Conservation (phyloP, 352 stramenopile species). For the Phytophthora cactorum region DNA sequence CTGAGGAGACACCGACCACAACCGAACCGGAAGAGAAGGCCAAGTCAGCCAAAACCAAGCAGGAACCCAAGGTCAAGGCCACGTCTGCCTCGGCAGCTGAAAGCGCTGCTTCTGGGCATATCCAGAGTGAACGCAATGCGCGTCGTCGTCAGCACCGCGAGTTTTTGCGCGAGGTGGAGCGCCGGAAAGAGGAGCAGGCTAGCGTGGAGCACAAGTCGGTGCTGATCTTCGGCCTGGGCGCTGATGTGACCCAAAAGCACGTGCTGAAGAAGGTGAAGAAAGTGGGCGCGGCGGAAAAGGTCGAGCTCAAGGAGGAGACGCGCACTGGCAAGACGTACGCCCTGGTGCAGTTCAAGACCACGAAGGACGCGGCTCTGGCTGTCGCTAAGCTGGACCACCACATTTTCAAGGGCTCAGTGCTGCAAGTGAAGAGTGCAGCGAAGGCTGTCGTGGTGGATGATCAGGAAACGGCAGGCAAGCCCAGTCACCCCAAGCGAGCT, state of each 20-base stretch:
- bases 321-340: slow-evolving; percentile 68
- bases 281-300: slow-evolving; percentile 54
- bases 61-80: slow-evolving; percentile 38
- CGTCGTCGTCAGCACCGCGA: slow-evolving; percentile 79
- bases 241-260: slow-evolving; percentile 79
- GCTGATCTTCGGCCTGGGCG: slow-evolving; percentile 73
- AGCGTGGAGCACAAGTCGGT: slow-evolving; percentile 70
- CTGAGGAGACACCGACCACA: slow-evolving; percentile 6
- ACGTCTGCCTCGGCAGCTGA: slow-evolving; percentile 4
- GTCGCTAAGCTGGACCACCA: slow-evolving; percentile 83
- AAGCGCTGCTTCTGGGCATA: slow-evolving; percentile 22
- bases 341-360: slow-evolving; percentile 65
- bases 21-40: slow-evolving; percentile 23
- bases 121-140: slow-evolving; percentile 84
- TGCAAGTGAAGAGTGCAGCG: slow-evolving; percentile 63
- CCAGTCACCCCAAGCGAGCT: slow-evolving; percentile 38
- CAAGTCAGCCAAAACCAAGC: slow-evolving; percentile 16
- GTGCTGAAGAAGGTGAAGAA: slow-evolving; percentile 86
- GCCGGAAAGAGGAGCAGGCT: slow-evolving; percentile 63
- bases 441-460: slow-evolving; percentile 38
- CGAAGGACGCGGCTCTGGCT: slow-evolving; percentile 55
- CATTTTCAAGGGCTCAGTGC: slow-evolving; percentile 81
- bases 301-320: slow-evolving; percentile 68
- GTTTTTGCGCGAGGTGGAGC: slow-evolving; percentile 73
- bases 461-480: slow-evolving; percentile 20